Percentiles rank a stretch among this genome's conserved stretches.
These are phyloP conservation scores for Trypanosoma lewisi DNA, from an alignment of 208 protist species.

Conservation along the genomic window DNA sequence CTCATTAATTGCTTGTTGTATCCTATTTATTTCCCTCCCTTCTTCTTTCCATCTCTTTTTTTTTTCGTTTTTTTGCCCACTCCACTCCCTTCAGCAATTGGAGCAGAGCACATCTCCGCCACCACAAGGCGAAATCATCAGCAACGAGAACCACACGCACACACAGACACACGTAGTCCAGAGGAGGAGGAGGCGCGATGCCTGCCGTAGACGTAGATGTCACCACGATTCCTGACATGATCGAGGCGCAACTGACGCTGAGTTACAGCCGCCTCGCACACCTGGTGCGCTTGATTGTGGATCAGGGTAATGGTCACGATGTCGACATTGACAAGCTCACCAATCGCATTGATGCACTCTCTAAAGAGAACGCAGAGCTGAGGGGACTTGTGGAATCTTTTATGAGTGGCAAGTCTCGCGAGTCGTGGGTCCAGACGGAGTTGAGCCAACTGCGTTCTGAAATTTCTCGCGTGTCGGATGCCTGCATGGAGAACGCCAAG, in stretches of 20 bases:
- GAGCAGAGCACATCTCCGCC: neutral
- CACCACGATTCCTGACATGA: slow-evolving; percentile 79
- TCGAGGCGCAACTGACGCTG: slow-evolving; percentile 88
- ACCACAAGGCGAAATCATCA: neutral
- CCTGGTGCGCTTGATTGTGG: slow-evolving; percentile 73
- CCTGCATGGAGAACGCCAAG: slow-evolving; percentile 17
- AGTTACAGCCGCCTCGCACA: slow-evolving; percentile 85
- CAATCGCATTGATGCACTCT: slow-evolving; percentile 42
- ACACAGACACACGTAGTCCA: too few species aligned
- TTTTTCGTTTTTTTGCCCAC: neutral
- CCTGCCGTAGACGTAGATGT: slow-evolving; percentile 71
- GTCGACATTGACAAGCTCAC: slow-evolving; percentile 68
- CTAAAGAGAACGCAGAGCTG: slow-evolving; percentile 54
- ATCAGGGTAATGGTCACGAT: slow-evolving; percentile 84
- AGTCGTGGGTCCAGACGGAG: slow-evolving; percentile 17
- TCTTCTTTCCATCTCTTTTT: neutral
- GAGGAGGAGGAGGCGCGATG: slow-evolving; percentile 34
- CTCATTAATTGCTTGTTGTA: neutral
- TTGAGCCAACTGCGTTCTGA: slow-evolving; percentile 24
- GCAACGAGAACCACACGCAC: neutral
- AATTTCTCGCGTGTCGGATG: slow-evolving; percentile 8
- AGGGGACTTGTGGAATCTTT: slow-evolving; percentile 42
- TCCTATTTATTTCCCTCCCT: slow-evolving; percentile 29
- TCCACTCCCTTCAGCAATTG: neutral
- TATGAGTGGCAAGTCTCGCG: slow-evolving; percentile 14